Evolutionary conservation across 2,329 filamentous ascomycete genomes (phyloP), one percentile per base, ranked within the genome.

Genomic region (Dactylella cylindrospora): DNA sequence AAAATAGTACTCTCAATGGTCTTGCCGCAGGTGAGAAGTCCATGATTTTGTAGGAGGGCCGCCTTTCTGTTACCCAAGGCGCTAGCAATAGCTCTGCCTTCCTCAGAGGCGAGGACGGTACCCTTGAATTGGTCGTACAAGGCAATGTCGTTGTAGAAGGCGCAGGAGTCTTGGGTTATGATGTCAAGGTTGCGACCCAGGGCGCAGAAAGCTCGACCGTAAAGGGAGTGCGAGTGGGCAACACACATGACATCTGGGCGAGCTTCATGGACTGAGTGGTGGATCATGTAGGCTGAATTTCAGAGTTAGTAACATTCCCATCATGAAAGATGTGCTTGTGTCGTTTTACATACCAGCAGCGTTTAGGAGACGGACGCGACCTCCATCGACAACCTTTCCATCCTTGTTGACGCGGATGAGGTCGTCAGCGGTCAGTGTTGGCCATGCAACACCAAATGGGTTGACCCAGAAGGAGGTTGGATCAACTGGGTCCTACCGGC

Each of bases 381-480:
- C 84, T 2, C 84, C 83, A 8, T 81, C 83, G 25, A 87, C 78
- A 19, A 86, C 77, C 19, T 80, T 73, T 1, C 84, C 84, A 0
- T 77, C 70, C 44, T 81, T 76, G 66, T 84, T 76, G 1, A 87
- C 83, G 12, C 79, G 80, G 49, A 87, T 85, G n/a, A 88, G 76
- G 65, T 87, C 83, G 0, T 80, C 83, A 0, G 78, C 76, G 53
- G 80, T 84, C 35, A 86, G 79, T 49, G 81, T 73, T 4, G 78
- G 79, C 72, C 84, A 85, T 2, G 80, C 77, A 1, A 81, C 76
- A 8, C 82, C 82, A 52, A 85, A 83, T 0, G 83, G 83, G 66
- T 85, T 85, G 3, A 86, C 80, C 83, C 82, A 84, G 72, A 84
- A 84, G 0, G 77, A 80, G 3, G 74, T 71, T 0, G 79, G 78